A percentile compares a stretch with the other conserved stretches of the same genome.
These are phyloP conservation scores for Boletus semigastroideus DNA, from an alignment of 1,284 basidiomycete species.

Conservation along the genomic window DNA sequence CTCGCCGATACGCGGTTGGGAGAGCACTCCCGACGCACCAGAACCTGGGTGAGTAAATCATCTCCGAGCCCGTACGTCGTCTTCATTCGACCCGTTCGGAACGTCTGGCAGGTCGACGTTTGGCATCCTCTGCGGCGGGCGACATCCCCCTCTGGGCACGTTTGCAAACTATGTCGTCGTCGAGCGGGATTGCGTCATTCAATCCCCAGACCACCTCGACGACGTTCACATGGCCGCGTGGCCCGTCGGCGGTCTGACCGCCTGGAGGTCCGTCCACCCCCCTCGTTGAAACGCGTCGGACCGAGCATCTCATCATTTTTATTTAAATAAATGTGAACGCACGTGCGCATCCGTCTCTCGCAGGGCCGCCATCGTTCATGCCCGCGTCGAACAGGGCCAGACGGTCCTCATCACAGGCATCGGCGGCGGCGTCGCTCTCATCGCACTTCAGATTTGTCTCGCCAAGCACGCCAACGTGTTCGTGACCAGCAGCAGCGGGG, in stretches of 20 bases:
- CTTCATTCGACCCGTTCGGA: background rate
- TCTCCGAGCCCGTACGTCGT: too few species aligned
- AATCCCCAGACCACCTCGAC: conserved; percentile 66
- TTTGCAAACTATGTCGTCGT: conserved; percentile 80
- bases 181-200: conserved; percentile 66
- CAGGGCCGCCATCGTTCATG: conserved; percentile 75
- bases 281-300: background rate
- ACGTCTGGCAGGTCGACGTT: conserved; percentile 41
- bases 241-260: conserved; percentile 77
- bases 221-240: conserved; percentile 74
- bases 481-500: conserved; percentile 73
- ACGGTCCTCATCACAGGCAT: conserved; percentile 80
- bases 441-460: conserved; percentile 75
- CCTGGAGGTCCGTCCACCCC: conserved; percentile 63
- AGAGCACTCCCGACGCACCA: conserved; percentile 58
- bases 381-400: conserved; percentile 59
- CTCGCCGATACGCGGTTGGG: conserved; percentile 76
- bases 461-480: conserved; percentile 79
- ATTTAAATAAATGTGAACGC: too few species aligned
- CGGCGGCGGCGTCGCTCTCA: conserved; percentile 81
- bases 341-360: background rate
- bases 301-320: too few species aligned
- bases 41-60: conserved; percentile 36
- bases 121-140: conserved; percentile 59
- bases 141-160: conserved; percentile 58